Evolutionary conservation across 2,329 filamentous ascomycete species (phyloP).

Genomic region (Phialocephala subalpina): DNA sequence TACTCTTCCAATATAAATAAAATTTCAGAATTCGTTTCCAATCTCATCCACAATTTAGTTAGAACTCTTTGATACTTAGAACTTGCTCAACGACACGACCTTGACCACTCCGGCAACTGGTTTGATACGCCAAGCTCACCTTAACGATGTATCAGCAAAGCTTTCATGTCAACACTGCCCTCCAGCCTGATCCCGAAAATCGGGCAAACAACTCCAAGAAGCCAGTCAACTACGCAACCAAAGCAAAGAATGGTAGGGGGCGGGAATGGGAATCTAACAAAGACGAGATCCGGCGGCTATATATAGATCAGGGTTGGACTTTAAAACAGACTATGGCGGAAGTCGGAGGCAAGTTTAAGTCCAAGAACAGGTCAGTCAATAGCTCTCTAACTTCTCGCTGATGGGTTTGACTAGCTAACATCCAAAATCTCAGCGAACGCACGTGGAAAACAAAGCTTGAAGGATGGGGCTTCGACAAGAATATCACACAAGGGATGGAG

Average conservation of each 20-base stretch:
- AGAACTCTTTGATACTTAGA: too few relatives aligned
- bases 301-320: neutral
- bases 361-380: neutral
- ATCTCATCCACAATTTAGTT: too few relatives aligned
- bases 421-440: neutral
- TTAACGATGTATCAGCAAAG: neutral
- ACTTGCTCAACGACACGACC: neutral
- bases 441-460: neutral
- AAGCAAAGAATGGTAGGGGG: neutral
- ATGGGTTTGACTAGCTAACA: neutral
- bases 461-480: slow-evolving; percentile 1
- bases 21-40: neutral
- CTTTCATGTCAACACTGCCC: neutral
- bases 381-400: neutral
- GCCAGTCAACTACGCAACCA: neutral
- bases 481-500: neutral
- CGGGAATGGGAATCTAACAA: neutral
- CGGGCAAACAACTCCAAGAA: neutral
- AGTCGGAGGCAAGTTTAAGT: neutral
- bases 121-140: neutral
- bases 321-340: neutral
- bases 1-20: neutral
- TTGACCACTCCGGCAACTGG: neutral
- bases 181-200: neutral
- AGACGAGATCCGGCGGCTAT: slow-evolving; percentile 4